Conservation (phyloP, 1,139 yeast species). For the Sugiyamaella pinicola region DNA sequence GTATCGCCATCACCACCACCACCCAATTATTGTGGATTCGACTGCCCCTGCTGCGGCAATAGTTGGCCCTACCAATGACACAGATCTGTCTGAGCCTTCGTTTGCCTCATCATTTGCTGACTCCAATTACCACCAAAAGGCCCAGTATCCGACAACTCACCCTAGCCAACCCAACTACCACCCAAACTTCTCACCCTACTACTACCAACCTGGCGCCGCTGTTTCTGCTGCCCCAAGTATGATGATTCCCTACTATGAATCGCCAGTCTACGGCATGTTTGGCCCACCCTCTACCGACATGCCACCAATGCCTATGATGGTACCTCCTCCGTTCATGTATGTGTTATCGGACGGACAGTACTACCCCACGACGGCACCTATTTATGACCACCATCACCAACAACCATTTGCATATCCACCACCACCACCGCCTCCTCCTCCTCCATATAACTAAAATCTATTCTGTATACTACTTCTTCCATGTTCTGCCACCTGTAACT, state of each 20-base stretch:
- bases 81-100: background rate
- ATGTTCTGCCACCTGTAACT: background rate
- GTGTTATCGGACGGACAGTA: background rate
- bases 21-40: slow-evolving; percentile 6
- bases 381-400: slow-evolving; percentile 11
- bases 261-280: background rate
- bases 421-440: slow-evolving; percentile 3
- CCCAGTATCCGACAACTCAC: background rate
- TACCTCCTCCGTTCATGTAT: slow-evolving; percentile 4
- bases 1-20: background rate
- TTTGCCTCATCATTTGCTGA: background rate
- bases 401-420: slow-evolving; percentile 14
- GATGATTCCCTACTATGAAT: slow-evolving; percentile 4
- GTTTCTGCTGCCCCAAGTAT: background rate
- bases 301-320: slow-evolving; percentile 16
- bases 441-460: slow-evolving; percentile 5
- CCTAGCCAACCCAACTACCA: background rate
- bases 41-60: background rate
- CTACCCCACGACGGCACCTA: slow-evolving; percentile 3
- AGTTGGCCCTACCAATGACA: background rate
- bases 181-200: slow-evolving; percentile 1
- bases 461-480: background rate
- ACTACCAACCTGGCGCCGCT: slow-evolving; percentile 3
- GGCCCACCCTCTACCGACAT: slow-evolving; percentile 1
- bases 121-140: background rate